phyloP scores from a whole-genome alignment of 1,284 basidiomycete genomes.

The Irpex rosettiformis region DNA sequence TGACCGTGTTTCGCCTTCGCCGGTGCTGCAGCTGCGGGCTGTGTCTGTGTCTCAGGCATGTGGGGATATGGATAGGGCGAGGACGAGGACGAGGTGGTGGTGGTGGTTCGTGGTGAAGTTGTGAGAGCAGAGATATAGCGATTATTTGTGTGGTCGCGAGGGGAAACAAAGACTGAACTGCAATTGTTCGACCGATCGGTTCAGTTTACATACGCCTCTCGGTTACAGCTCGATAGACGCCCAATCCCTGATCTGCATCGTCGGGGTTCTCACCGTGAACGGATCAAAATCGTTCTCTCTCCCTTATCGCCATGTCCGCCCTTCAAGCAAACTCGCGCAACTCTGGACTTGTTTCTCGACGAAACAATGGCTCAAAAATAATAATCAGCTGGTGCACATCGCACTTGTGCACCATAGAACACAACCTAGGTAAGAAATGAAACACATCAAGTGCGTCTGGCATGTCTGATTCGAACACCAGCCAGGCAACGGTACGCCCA shows the following conservation, averaged over 20 bases:
- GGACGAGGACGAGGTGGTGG: conserved; percentile 11
- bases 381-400: background rate
- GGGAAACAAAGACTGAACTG: conserved; percentile 14
- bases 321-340: background rate
- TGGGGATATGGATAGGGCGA: conserved; percentile 11
- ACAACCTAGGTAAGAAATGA: background rate
- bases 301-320: background rate
- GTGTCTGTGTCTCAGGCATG: conserved; percentile 28
- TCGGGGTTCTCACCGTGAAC: background rate
- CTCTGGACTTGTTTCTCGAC: background rate
- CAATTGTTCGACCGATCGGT: conserved; percentile 9
- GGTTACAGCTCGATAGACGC: background rate
- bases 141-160: conserved; percentile 13
- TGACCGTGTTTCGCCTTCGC: conserved; percentile 60
- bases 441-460: background rate
- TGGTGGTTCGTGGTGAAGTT: background rate
- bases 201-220: background rate
- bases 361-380: background rate
- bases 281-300: background rate
- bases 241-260: background rate
- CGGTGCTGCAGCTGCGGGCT: conserved; percentile 24
- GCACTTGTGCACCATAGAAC: background rate
- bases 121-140: background rate
- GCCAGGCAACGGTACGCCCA: background rate
- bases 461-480: conserved; percentile 1